Evolutionary conservation across 495 filamentous ascomycete species (phyloP).

Genomic region (Aspergillus sclerotiicarbonarius): DNA sequence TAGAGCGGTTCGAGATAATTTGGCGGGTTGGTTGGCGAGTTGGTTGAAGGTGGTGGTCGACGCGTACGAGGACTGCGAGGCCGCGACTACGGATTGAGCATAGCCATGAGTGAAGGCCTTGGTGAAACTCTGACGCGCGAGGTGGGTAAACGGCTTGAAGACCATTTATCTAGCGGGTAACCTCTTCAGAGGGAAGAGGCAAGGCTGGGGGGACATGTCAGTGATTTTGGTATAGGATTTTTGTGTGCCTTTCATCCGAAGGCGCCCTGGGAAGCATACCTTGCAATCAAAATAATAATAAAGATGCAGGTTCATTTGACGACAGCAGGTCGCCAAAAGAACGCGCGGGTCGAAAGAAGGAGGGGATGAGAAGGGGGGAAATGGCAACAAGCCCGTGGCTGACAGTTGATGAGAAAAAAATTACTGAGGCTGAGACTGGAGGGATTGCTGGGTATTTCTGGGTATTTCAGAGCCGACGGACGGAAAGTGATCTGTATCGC

Average conservation of each 20-base stretch:
- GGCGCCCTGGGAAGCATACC: conserved; percentile 32
- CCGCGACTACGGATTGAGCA: conserved; percentile 95
- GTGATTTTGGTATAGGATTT: background rate
- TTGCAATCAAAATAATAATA: conserved; percentile 45
- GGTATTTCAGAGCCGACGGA: conserved; percentile 3
- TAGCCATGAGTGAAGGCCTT: conserved; percentile 97
- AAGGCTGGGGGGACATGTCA: conserved; percentile 29
- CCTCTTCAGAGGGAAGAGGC: conserved; percentile 52
- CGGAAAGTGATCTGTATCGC: conserved; percentile 15
- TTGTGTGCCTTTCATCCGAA: background rate
- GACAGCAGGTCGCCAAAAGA: conserved; percentile 55
- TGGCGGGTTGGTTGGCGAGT: conserved; percentile 49
- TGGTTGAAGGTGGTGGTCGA: conserved; percentile 62
- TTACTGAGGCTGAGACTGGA: background rate
- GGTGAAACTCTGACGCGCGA: conserved; percentile 94
- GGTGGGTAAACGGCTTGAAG: conserved; percentile 77
- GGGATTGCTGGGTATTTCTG: conserved; percentile 20
- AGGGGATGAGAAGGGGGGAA: conserved; percentile 5
- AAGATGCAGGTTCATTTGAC: conserved; percentile 67
- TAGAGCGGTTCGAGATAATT: conserved; percentile 63
- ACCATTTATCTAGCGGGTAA: conserved; percentile 71
- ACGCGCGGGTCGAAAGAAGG: conserved; percentile 45
- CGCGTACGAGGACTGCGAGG: conserved; percentile 84
- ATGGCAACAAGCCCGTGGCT: conserved; percentile 3
- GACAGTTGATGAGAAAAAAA: conserved; percentile 5